These are phyloP conservation scores for Haplosporangium sp. DNA, from an alignment of 371 early-diverging fungal species.

Conservation along the genomic window DNA sequence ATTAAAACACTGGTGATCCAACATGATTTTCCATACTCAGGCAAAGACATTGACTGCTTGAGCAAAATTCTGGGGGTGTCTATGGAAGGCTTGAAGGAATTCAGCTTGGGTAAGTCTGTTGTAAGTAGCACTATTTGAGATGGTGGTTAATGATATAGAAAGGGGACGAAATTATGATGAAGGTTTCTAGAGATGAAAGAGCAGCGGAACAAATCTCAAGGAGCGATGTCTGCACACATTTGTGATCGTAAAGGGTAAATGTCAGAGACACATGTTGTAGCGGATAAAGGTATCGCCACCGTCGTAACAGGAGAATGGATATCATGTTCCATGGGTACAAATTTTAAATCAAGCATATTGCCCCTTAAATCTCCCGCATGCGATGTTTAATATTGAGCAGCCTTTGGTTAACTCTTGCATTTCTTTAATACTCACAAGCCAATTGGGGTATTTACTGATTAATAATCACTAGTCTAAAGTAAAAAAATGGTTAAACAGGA, in stretches of 20 bases:
- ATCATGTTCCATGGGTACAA: too few species aligned
- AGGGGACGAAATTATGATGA: conserved; percentile 10
- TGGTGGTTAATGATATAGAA: conserved; percentile 13
- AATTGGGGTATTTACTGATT: too few species aligned
- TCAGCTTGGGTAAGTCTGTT: conserved; percentile 11
- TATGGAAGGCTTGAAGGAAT: conserved; percentile 1
- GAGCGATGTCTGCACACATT: conserved; percentile 14
- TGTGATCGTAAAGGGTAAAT: neutral
- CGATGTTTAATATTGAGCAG: too few species aligned
- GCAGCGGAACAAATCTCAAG: conserved; percentile 17
- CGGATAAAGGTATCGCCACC: too few species aligned
- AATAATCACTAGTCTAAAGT: too few species aligned
- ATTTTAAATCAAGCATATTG: too few species aligned
- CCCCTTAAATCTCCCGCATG: too few species aligned
- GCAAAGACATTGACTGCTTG: conserved; percentile 9
- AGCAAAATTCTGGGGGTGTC: neutral
- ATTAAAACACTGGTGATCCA: conserved; percentile 1
- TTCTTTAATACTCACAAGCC: too few species aligned
- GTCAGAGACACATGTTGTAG: too few species aligned
- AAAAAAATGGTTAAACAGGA: too few species aligned
- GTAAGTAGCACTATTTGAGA: conserved; percentile 8
- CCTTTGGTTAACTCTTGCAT: too few species aligned
- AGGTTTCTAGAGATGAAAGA: conserved; percentile 13
- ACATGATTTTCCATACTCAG: conserved; percentile 17
- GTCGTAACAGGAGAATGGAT: too few species aligned